A percentile compares a stretch with the other conserved stretches of the same genome.
phyloP scores from a whole-genome alignment of 371 early-diverging fungal species.

The Mucor irregularis region DNA sequence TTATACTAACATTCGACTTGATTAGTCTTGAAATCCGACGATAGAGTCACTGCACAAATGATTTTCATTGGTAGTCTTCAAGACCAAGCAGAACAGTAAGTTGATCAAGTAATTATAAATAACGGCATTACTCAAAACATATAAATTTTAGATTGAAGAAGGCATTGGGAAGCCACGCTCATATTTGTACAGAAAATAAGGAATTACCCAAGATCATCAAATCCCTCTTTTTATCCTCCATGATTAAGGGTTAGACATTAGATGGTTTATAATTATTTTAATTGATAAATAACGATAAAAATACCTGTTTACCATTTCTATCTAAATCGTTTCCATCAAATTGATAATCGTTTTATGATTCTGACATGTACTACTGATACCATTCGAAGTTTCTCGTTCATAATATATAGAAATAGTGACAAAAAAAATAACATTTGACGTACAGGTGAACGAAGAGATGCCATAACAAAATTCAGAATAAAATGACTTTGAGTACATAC shows the following conservation, averaged over 20 bases:
- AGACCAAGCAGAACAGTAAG: conserved; percentile 69
- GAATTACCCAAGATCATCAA: conserved; percentile 83
- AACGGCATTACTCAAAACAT: background rate
- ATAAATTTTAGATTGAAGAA: conserved; percentile 52
- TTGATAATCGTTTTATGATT: too few species aligned
- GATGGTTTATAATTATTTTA: too few species aligned
- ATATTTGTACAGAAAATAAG: conserved; percentile 74
- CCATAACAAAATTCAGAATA: too few species aligned
- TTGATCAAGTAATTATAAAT: background rate
- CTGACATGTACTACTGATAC: too few species aligned
- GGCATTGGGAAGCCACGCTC: conserved; percentile 65
- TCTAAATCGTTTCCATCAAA: too few species aligned
- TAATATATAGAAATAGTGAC: too few species aligned
- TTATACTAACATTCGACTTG: background rate
- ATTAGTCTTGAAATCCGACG: conserved; percentile 66
- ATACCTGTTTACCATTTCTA: too few species aligned
- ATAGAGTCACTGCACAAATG: conserved; percentile 70
- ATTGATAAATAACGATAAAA: too few species aligned
- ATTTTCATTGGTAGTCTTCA: conserved; percentile 71
- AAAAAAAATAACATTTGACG: too few species aligned
- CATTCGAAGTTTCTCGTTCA: too few species aligned
- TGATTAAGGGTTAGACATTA: conserved; percentile 65
- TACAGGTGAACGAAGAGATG: too few species aligned
- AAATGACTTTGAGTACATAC: too few species aligned
- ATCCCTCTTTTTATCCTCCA: conserved; percentile 71